A percentile compares a stretch with the other conserved stretches of the same genome.
Evolutionary conservation across 139 green algal species (phyloP).

Genomic region (Nannochloris sp.): DNA sequence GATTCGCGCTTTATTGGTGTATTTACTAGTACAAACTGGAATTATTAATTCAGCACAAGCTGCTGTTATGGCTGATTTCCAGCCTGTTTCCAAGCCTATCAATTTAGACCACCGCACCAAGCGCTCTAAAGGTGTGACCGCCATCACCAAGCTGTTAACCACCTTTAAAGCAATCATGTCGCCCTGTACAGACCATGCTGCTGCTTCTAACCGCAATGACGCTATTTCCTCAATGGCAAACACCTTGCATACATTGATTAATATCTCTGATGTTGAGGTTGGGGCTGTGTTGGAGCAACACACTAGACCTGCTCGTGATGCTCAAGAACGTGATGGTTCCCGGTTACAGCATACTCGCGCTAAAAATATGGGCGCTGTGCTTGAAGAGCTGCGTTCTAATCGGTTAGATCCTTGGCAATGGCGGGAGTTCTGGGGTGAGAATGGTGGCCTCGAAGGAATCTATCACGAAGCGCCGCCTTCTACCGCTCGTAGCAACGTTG

Average conservation of each 20-base stretch:
- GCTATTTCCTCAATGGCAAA: neutral
- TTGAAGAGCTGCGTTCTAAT: neutral
- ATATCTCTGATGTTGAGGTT: neutral
- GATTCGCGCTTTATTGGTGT: constrained; percentile 52
- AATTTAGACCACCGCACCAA: constrained; percentile 21
- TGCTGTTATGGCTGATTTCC: constrained; percentile 15
- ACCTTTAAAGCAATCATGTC: constrained; percentile 14
- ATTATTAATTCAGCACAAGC: constrained; percentile 38
- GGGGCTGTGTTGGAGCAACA: constrained; percentile 14
- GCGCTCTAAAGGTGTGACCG: constrained; percentile 6
- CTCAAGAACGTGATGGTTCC: neutral
- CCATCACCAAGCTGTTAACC: constrained; percentile 20
- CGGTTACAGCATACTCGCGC: constrained; percentile 13
- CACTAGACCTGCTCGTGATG: neutral
- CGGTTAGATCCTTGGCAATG: constrained; percentile 8
- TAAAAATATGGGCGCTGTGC: neutral
- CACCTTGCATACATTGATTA: constrained; percentile 1
- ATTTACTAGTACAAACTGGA: constrained; percentile 44
- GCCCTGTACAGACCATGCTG: neutral
- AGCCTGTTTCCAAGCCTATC: constrained; percentile 12
- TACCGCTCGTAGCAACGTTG: neutral
- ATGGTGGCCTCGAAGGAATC: constrained; percentile 15
- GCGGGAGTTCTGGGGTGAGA: constrained; percentile 19
- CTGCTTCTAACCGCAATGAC: neutral
- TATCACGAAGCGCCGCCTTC: constrained; percentile 9